Evolutionary conservation across 768 basidiomycete species (phyloP).

Genomic region (Panaeolus cyanescens): DNA sequence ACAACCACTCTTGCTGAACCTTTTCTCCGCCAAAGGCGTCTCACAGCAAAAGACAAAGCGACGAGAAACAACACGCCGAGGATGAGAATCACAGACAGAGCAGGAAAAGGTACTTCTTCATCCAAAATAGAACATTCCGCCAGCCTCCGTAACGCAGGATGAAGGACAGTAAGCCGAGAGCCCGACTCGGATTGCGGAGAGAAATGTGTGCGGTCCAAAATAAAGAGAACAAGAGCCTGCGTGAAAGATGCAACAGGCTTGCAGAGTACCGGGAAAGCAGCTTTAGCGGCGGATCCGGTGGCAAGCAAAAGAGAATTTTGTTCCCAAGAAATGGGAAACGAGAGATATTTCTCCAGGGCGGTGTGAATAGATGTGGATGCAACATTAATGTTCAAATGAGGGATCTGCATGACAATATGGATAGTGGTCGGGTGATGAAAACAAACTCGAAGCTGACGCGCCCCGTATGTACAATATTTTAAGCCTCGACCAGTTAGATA

Average conservation of each 20-base stretch:
- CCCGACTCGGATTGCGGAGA: neutral
- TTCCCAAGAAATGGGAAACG: slow-evolving; percentile 2
- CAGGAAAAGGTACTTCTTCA: neutral
- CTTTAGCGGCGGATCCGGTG: neutral
- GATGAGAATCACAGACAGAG: neutral
- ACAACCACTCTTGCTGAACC: neutral
- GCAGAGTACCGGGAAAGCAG: neutral
- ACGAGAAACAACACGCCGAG: neutral
- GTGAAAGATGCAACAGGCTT: neutral
- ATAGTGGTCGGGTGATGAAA: neutral
- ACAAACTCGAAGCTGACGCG: neutral
- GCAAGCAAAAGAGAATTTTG: neutral
- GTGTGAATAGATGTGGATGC: slow-evolving; percentile 1
- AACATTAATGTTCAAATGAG: slow-evolving; percentile 1
- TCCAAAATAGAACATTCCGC: neutral
- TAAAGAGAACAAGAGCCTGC: neutral
- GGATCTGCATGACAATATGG: slow-evolving; percentile 1
- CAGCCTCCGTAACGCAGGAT: neutral
- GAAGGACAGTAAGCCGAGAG: neutral
- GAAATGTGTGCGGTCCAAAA: neutral
- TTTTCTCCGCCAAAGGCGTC: neutral
- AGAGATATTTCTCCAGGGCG: slow-evolving; percentile 2
- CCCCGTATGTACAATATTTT: neutral
- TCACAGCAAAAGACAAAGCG: neutral
- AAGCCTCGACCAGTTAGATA: neutral